Evolutionary conservation across 225 moss, liverwort and hornwort species (phyloP), one percentile per base, ranked within the genome.

Genomic region (Lunularia cruciata): DNA sequence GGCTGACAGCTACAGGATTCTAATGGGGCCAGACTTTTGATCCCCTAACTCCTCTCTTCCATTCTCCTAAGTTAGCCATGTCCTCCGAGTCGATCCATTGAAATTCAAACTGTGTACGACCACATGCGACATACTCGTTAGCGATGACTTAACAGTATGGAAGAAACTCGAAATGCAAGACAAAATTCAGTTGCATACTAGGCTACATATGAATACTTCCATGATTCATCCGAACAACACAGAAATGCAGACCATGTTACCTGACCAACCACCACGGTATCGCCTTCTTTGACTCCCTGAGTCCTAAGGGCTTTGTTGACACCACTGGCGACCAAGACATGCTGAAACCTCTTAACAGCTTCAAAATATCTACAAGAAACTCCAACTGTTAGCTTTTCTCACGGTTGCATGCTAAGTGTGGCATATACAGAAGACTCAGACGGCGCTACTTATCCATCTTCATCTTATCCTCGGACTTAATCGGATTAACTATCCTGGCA

Each of bases 1-100:
- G 22, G 42, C 23, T 47, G 33, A n/a, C n/a, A 15, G 16, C 5
- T 57, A 1, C 43, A 7, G 32, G 56, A 5, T 14, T 36, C 73
- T 69, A 98, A 78, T 98, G 96, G 28, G 96, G 96, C 96, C 96
- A 93, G 47, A 92, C 90, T 67, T 93, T 98, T 40, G 96, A 87
- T 25, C 96, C 96, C 73, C 96, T 77, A 46, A 79, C 78, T 42
- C 90, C 85, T 73, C 96, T 85, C 72, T 93, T 89, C 96, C 96
- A 98, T 13, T 93, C 96, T 42, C 87, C 80, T 57, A 98, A 76
- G 57, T 85, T 87, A 48, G 86, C 78, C 78, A 93, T 71, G 55
- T 93, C 88, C 73, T 98, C 96, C 3, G 90, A 81, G 63, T 98
- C 88, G 76, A 89, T 86, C 96, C 96, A 98, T 28, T 74, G 85